phyloP scores from a whole-genome alignment of 2,329 filamentous ascomycete species.

The Botrytis pseudocinerea region DNA sequence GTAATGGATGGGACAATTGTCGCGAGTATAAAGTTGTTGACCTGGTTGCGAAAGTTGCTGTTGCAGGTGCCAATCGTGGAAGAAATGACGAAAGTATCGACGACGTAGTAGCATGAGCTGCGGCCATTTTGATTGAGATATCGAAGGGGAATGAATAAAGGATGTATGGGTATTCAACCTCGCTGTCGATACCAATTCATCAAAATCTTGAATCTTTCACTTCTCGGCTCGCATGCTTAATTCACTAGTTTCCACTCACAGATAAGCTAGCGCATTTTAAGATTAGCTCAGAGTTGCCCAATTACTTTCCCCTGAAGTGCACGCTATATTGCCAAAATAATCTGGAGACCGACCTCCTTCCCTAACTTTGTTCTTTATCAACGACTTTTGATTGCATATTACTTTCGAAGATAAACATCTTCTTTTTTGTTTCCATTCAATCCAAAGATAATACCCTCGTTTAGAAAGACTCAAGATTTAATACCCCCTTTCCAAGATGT shows the following conservation, averaged over 20 bases:
- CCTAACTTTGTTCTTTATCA: slow-evolving; percentile 28
- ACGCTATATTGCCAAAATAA: slow-evolving; percentile 25
- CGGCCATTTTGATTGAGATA: slow-evolving; percentile 47
- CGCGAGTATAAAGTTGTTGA: slow-evolving; percentile 49
- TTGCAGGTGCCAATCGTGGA: slow-evolving; percentile 52
- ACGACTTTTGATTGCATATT: slow-evolving; percentile 20
- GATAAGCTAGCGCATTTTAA: slow-evolving; percentile 19
- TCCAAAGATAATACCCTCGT: slow-evolving; percentile 13
- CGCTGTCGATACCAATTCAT: not conserved
- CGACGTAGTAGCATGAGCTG: slow-evolving; percentile 44
- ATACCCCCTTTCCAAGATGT: slow-evolving; percentile 35
- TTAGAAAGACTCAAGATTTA: slow-evolving; percentile 20
- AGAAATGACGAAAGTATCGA: slow-evolving; percentile 53
- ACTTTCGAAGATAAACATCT: slow-evolving; percentile 21
- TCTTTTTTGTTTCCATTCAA: slow-evolving; percentile 15
- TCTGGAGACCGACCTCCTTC: slow-evolving; percentile 22
- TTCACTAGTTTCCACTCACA: slow-evolving; percentile 12
- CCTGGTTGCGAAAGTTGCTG: slow-evolving; percentile 46
- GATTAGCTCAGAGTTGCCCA: slow-evolving; percentile 20
- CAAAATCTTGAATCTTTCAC: slow-evolving; percentile 14
- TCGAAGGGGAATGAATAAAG: not conserved
- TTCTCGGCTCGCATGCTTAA: slow-evolving; percentile 12
- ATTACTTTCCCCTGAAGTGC: slow-evolving; percentile 23
- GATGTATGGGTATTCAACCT: not conserved
- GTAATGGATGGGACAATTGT: slow-evolving; percentile 49